Evolutionary conservation across 352 stramenopile genomes (phyloP).

Genomic region (Pseudoperonospora humuli): DNA sequence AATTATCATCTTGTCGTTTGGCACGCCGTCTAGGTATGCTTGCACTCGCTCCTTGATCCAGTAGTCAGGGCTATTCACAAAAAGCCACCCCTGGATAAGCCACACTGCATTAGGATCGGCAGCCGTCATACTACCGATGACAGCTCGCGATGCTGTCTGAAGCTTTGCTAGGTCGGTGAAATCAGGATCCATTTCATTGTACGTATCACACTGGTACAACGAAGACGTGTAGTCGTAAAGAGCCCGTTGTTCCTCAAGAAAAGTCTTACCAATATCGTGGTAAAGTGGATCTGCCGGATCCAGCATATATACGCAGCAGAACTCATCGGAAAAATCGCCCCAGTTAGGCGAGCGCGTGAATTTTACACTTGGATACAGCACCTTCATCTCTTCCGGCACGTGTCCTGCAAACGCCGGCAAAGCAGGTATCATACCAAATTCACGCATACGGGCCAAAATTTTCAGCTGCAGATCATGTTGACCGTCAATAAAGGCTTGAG

Average conservation of each 20-base stretch:
- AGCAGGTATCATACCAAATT: slow-evolving; percentile 85
- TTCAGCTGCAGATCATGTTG: slow-evolving; percentile 69
- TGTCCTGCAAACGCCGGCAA: slow-evolving; percentile 87
- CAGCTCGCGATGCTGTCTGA: slow-evolving; percentile 43
- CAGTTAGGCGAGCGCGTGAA: slow-evolving; percentile 77
- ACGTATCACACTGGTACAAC: slow-evolving; percentile 75
- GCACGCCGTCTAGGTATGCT: slow-evolving; percentile 44
- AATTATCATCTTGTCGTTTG: slow-evolving; percentile 67
- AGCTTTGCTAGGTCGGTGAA: slow-evolving; percentile 45
- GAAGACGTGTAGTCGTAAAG: slow-evolving; percentile 71
- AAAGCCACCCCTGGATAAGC: slow-evolving; percentile 82
- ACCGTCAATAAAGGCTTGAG: slow-evolving; percentile 76
- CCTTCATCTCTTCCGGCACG: slow-evolving; percentile 76
- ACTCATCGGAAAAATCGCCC: slow-evolving; percentile 71
- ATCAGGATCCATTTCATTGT: slow-evolving; percentile 78
- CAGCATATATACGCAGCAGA: slow-evolving; percentile 80
- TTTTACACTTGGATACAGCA: slow-evolving; percentile 61
- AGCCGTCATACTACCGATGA: slow-evolving; percentile 66
- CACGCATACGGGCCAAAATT: slow-evolving; percentile 79
- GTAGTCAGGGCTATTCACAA: slow-evolving; percentile 47
- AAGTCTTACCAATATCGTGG: slow-evolving; percentile 63
- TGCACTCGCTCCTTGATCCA: slow-evolving; percentile 58
- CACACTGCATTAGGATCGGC: slow-evolving; percentile 69
- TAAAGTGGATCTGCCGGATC: slow-evolving; percentile 79
- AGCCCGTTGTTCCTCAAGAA: slow-evolving; percentile 56